These are phyloP conservation scores for Cercospora brassicicola DNA, from an alignment of 2,329 filamentous ascomycete genomes.

Conservation along the genomic window DNA sequence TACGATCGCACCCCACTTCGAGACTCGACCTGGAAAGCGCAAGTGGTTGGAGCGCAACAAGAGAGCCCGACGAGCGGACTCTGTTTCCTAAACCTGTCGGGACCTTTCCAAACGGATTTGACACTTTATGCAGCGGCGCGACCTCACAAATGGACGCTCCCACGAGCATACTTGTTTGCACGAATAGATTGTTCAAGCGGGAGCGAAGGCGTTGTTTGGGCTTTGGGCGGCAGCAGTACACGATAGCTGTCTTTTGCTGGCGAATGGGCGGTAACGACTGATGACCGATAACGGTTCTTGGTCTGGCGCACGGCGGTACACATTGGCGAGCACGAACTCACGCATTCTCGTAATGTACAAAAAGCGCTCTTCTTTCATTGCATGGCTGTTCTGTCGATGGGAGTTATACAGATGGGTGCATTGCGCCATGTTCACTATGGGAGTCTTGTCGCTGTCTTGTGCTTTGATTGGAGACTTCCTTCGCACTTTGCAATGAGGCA, in stretches of 20 bases:
- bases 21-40: constrained; percentile 83
- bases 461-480: neutral
- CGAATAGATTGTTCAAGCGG: neutral
- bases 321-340: neutral
- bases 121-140: neutral
- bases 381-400: neutral
- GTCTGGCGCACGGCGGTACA: neutral
- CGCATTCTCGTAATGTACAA: constrained; percentile 5
- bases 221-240: neutral
- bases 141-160: neutral
- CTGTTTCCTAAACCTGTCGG: constrained; percentile 14
- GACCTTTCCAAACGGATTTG: neutral
- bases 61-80: constrained; percentile 31
- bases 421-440: neutral
- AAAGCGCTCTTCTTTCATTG: neutral
- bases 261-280: neutral
- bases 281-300: neutral
- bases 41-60: constrained; percentile 53
- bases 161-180: neutral
- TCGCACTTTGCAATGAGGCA: neutral
- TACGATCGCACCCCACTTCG: constrained; percentile 77
- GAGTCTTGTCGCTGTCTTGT: neutral
- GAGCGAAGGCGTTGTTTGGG: constrained; percentile 8
- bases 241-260: neutral
- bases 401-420: neutral